Evolutionary conservation across 768 basidiomycete species (phyloP), one percentile per base, ranked within the genome.

Genomic region (Mycena galericulata): DNA sequence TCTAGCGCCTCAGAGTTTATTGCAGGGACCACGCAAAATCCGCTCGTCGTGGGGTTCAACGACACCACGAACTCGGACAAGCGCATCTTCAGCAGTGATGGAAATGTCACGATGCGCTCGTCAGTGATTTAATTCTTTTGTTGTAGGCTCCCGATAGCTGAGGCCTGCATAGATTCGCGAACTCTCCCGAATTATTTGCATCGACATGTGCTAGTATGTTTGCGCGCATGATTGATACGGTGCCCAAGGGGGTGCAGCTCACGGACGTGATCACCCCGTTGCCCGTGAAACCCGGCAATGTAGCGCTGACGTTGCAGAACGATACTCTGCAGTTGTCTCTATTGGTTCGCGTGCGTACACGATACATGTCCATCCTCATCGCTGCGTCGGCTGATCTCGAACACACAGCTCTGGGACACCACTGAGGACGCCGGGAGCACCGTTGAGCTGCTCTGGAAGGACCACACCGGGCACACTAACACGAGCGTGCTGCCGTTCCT

Each of bases 171-270:
- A 60, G 53, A 10, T 68, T 68, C 43, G 67, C 61, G 3, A 27
- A 38, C 27, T 60, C 54, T 7, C 24, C 58, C 2, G 34, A 56
- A 24, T 27, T 43, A 3, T 68, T 56, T 51, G 27, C 50, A 5
- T 60, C 67, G 14, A 60, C 58, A 27, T 68, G 67, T 26, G 50
- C 32, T 2, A 4, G 20, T n/a, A 24, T 62, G 20, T 51, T 68
- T 11, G 59, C 54, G 12, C 59, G 67, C 27, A 67, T 67, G 50
- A 9, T 67, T 3, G 49, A 67, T 58, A 67, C 66, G 4, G 66
- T 67, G 4, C 66, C 66, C 3, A 54, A 15, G 7, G 38, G 26
- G 9, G 66, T 67, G 7, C 47, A 67, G 24, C 51, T 67, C 32
- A 49, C 58, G 5, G 66, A 67, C 17, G 43, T 67, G 10, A 45